Conservation (phyloP, 2,329 filamentous ascomycete species). For the Aurifilum marmelostoma region DNA sequence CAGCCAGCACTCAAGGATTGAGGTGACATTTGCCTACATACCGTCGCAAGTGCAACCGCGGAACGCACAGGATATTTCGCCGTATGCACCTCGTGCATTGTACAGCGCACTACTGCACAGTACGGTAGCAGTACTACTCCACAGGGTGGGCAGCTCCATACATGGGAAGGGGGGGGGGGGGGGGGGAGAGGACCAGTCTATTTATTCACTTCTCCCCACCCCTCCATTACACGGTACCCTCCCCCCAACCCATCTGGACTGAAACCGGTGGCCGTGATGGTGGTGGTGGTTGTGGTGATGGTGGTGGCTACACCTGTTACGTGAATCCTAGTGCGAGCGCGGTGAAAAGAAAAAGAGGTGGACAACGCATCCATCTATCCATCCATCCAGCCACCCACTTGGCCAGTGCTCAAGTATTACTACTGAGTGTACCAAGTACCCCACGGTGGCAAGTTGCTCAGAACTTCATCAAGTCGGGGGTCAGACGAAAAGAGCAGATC, state of each 20-base stretch:
- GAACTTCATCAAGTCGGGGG: not conserved
- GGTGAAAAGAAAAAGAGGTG: slow-evolving; percentile 5
- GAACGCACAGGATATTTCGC: slow-evolving; percentile 29
- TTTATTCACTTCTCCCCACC: slow-evolving; percentile 4
- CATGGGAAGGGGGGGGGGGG: not conserved
- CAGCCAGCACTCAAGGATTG: not conserved
- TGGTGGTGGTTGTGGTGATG: not conserved
- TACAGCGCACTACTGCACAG: slow-evolving; percentile 29
- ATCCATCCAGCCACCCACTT: slow-evolving; percentile 10
- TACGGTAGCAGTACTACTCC: not conserved
- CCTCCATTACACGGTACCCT: slow-evolving; percentile 9
- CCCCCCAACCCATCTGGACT: slow-evolving; percentile 27
- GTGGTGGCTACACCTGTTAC: not conserved
- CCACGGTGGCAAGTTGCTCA: not conserved
- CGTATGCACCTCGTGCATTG: slow-evolving; percentile 28
- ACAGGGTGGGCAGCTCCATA: slow-evolving; percentile 21
- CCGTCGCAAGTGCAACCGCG: slow-evolving; percentile 27
- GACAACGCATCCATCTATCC: slow-evolving; percentile 25
- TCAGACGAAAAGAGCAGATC: not conserved
- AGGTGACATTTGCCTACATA: no score
- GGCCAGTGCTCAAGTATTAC: not conserved
- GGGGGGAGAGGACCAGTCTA: slow-evolving; percentile 8
- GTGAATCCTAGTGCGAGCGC: slow-evolving; percentile 9
- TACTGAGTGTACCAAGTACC: not conserved
- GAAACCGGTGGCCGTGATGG: not conserved